Evolutionary conservation across 129 eudicot species (phyloP), one percentile per base, ranked within the genome.

Genomic region (Tagetes patula): DNA sequence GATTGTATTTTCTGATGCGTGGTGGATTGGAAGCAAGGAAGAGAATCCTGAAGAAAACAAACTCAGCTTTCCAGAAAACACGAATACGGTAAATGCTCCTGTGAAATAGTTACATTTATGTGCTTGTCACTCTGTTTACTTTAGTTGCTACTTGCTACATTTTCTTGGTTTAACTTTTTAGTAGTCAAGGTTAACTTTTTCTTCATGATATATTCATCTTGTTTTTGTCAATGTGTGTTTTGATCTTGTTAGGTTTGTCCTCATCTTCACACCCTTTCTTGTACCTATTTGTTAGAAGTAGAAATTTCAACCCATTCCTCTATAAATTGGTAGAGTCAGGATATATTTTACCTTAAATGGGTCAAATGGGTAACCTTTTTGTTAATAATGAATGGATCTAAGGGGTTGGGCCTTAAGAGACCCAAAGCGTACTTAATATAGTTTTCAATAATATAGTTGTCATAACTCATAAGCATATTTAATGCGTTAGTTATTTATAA

Each of bases 1-100:
- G 98, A 84, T 93, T 65, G 96, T 93, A 75, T 93, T 93, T 82
- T 89, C 96, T 9, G 96, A 90, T 75, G 93, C 96, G 49, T 94
- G 92, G 90, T 94, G 98, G 98, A 83, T 94, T 63, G 97, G 98
- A 31, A 81, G 65, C 46, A 94, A 83, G 74, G 98, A 94, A 46
- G 96, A 86, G 74, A 94, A 94, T 80, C 97, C 96, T 62, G 91
- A 88, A 50, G 98, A 94, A 86, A 73, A 56, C 46, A 81, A 82
- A 46, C 90, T 94, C 61, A 79, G 75, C 60, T 90, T 90, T 80
- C 98, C 98, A 3, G 79, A 86, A 79, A 92, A 94, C 79, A 77
- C 90, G 81, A 82, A 69, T 45, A 69, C 46, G 96, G 98, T 88
- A 48, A 69, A 85, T 52, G 36, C 67, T 50, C 41, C 6, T 54